Evolutionary conservation across 192 early-diverging fungal species (phyloP).

Genomic region (Coemansia sp.): DNA sequence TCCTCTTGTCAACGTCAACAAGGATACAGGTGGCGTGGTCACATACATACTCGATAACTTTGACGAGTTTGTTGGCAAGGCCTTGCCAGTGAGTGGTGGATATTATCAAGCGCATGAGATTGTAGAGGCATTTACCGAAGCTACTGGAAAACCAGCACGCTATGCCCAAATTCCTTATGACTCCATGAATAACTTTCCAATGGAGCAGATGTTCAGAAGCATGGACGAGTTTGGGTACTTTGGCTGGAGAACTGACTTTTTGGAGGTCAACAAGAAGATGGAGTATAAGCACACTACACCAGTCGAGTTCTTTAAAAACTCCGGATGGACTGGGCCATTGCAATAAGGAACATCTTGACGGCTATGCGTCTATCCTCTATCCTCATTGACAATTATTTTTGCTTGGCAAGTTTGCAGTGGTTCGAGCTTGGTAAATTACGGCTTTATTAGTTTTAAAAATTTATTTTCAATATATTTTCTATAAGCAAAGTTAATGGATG

Average conservation of each 20-base stretch:
- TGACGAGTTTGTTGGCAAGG: conserved; percentile 25
- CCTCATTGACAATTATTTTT: no score
- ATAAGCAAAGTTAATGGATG: no score
- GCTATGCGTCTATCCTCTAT: no score
- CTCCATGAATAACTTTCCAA: conserved; percentile 2
- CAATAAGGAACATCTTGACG: no score
- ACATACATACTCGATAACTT: conserved; percentile 32
- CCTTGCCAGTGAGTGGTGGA: conserved; percentile 29
- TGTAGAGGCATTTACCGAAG: conserved; percentile 36
- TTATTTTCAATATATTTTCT: no score
- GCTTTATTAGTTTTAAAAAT: no score
- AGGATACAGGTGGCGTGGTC: conserved; percentile 39
- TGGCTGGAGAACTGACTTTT: conserved; percentile 32
- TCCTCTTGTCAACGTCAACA: conserved; percentile 34
- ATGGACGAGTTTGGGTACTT: conserved; percentile 51
- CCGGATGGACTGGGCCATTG: neutral
- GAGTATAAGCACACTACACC: conserved; percentile 27
- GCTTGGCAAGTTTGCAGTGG: no score
- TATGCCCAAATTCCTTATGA: conserved; percentile 36
- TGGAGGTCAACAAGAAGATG: conserved; percentile 28
- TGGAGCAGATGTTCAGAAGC: conserved; percentile 31
- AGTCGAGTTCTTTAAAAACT: conserved; percentile 34
- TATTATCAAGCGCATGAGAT: conserved; percentile 42
- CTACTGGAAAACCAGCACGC: conserved; percentile 35
- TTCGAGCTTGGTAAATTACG: no score